Base-by-base conservation (phyloP, 2,329 filamentous ascomycete genomes). In the Penicillium sp. region DNA sequence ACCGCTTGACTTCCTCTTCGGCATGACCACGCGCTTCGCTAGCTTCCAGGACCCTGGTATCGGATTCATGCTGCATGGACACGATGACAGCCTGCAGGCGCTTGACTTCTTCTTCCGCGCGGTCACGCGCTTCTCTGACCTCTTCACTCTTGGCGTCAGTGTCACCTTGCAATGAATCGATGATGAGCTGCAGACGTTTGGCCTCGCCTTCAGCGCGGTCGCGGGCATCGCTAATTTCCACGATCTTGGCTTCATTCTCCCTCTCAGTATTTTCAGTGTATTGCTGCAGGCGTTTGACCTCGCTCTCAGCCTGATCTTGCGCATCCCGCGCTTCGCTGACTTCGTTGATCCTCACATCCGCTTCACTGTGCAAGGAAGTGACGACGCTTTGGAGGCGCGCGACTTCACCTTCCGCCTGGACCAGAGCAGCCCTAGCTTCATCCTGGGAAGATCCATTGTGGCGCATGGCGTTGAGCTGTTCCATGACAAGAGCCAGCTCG, bases 331-430 rank as follows among this genome's bases (percentile, higher is more conserved):
- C 57, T 36, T 63, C 59, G n/a, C 55, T 52, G 31, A 59, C 49
- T 50, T 58, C 51, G 19, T 57, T 55, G 1, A 50, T 45, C 4
- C 60, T 31, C 52, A 65, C 45, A 12, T 66, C 64, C 4, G 69
- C 59, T 18, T 73, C 60, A 10, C 49, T 58, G 27, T 70, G 62
- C 5, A 69, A 60, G 13, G 68, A 71, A 30, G 81, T 75, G 6
- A 87, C 64, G 57, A 85, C 79, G 13, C 79, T 77, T 45, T 77
- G 74, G 38, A 70, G 47, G 33, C 59, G 63, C 34, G 55, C 53
- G 19, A 68, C 50, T 50, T 70, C 64, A 5, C 63, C 62, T 53
- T 69, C 66, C 4, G 63, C 58, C 46, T 63, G 56, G 40, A 55
- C 54, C 52, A 62, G 56, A 34, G 64, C 58, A 53, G 54, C 46